Conservation (phyloP, 257 asterid genomes). For the Anisodus acutangulus region DNA sequence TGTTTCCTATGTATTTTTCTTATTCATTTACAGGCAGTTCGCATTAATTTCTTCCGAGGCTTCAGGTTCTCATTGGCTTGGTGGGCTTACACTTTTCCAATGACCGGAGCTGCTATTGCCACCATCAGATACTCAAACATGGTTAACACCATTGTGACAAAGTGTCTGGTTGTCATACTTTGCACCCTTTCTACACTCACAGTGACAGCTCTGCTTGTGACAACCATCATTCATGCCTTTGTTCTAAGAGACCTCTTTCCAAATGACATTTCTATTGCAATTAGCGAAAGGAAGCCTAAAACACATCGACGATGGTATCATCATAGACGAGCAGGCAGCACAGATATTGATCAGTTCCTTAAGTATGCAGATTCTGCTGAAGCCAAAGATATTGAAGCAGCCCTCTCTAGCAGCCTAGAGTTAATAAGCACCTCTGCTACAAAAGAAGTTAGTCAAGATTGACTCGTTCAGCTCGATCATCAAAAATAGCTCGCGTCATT, state of each 20-base stretch:
- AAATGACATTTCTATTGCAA: constrained; percentile 80
- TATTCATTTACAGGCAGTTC: constrained; percentile 61
- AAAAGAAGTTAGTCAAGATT: constrained; percentile 19
- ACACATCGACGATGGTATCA: constrained; percentile 51
- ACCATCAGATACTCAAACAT: constrained; percentile 62
- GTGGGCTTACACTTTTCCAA: constrained; percentile 97
- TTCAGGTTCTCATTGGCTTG: constrained; percentile 82
- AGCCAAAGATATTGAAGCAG: constrained; percentile 57
- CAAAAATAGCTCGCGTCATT: neutral
- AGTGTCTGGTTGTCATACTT: constrained; percentile 47
- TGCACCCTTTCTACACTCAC: constrained; percentile 60
- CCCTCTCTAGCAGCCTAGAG: constrained; percentile 33
- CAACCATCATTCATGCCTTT: constrained; percentile 68
- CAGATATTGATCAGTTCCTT: constrained; percentile 58
- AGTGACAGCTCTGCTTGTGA: constrained; percentile 59
- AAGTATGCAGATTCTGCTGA: constrained; percentile 56
- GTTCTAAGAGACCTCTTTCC: constrained; percentile 75
- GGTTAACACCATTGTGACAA: constrained; percentile 50
- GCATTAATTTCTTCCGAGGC: constrained; percentile 86
- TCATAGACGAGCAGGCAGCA: constrained; percentile 50
- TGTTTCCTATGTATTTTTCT: neutral
- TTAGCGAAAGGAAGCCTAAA: constrained; percentile 55
- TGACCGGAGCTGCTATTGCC: constrained; percentile 82
- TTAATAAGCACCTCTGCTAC: neutral
- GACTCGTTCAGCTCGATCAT: constrained; percentile 15